Percentiles rank a stretch among this genome's conserved stretches.
These are phyloP conservation scores for Leccinum griseonigrum DNA, from an alignment of 1,284 basidiomycete species.

Conservation along the genomic window DNA sequence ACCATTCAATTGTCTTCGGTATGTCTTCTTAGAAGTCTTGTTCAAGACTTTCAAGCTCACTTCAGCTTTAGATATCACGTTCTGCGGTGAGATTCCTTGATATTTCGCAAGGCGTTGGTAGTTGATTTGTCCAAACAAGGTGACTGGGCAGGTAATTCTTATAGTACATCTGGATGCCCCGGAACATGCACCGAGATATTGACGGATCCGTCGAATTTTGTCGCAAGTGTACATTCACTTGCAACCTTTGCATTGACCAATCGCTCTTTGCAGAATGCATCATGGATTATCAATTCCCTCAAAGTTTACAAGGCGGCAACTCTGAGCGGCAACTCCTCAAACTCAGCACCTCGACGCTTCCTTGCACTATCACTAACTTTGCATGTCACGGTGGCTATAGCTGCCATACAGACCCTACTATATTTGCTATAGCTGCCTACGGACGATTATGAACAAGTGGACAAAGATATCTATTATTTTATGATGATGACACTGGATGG, in stretches of 20 bases:
- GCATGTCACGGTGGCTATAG: slow-evolving; percentile 5
- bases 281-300: slow-evolving; percentile 56
- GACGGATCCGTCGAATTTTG: slow-evolving; percentile 68
- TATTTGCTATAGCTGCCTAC: slow-evolving; percentile 15
- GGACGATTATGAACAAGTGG: slow-evolving; percentile 1
- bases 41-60: slow-evolving; percentile 13
- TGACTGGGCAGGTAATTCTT: slow-evolving; percentile 81
- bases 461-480: slow-evolving; percentile 10
- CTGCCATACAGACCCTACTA: slow-evolving; percentile 15
- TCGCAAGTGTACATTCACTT: slow-evolving; percentile 38
- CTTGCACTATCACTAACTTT: slow-evolving; percentile 2
- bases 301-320: slow-evolving; percentile 50
- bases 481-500: slow-evolving; percentile 14
- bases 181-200: slow-evolving; percentile 67
- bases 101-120: neutral
- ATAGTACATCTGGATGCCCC: slow-evolving; percentile 67
- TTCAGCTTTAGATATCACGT: slow-evolving; percentile 65
- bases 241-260: neutral
- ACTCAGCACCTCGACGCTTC: slow-evolving; percentile 7
- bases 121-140: slow-evolving; percentile 40
- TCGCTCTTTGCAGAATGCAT: slow-evolving; percentile 45
- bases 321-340: slow-evolving; percentile 32
- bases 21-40: slow-evolving; percentile 7
- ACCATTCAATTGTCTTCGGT: slow-evolving; percentile 67
- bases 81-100: slow-evolving; percentile 53